Evolutionary conservation across 2,329 filamentous ascomycete species (phyloP).

Genomic region (Verticillium isaacii): DNA sequence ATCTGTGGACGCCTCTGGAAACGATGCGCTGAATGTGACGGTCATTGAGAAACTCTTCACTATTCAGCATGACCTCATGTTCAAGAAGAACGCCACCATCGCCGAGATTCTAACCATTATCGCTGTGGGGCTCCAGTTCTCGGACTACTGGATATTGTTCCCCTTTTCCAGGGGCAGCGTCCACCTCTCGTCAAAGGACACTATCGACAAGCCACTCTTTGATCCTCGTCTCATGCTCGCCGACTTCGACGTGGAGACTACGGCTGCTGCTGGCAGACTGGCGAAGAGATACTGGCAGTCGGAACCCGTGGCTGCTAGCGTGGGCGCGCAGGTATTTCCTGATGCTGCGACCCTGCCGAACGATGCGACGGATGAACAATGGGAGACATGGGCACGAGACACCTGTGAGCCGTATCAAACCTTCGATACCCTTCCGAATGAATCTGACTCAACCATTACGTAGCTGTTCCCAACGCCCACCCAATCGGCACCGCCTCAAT

Average conservation of each 20-base stretch:
- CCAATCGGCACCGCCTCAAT: slow-evolving; percentile 44
- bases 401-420: slow-evolving; percentile 6
- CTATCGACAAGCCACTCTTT: slow-evolving; percentile 27
- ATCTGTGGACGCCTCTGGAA: slow-evolving; percentile 18
- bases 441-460: not conserved
- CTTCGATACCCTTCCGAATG: not conserved
- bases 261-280: slow-evolving; percentile 21
- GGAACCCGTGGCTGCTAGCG: slow-evolving; percentile 19
- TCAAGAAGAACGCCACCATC: slow-evolving; percentile 36
- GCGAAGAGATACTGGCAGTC: slow-evolving; percentile 21
- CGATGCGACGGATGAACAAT: slow-evolving; percentile 23
- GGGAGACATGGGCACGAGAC: slow-evolving; percentile 15
- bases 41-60: slow-evolving; percentile 34
- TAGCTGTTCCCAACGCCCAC: slow-evolving; percentile 33
- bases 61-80: slow-evolving; percentile 43
- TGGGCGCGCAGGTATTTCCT: slow-evolving; percentile 15
- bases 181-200: slow-evolving; percentile 26
- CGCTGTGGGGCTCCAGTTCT: slow-evolving; percentile 23
- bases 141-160: slow-evolving; percentile 30
- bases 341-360: slow-evolving; percentile 17
- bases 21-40: slow-evolving; percentile 19
- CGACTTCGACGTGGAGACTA: slow-evolving; percentile 28
- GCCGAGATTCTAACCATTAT: slow-evolving; percentile 38
- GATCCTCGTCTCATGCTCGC: slow-evolving; percentile 29
- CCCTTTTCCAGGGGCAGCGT: slow-evolving; percentile 35